A percentile compares a stretch with the other conserved stretches of the same genome.
Evolutionary conservation across 2,329 filamentous ascomycete species (phyloP).

Genomic region (Colletotrichum limetticola): DNA sequence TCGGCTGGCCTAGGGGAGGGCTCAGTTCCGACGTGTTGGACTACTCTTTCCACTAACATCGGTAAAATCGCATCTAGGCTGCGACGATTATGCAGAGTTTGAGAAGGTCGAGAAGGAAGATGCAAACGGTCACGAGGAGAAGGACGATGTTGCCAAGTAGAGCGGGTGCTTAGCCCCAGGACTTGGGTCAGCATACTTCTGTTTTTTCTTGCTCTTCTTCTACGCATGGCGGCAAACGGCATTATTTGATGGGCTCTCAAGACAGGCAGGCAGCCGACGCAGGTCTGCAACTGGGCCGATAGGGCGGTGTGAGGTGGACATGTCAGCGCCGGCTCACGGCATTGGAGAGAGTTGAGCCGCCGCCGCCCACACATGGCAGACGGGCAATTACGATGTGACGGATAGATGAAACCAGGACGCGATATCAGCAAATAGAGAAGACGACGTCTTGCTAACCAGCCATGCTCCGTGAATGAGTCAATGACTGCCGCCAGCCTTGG

Average conservation of each 20-base stretch:
- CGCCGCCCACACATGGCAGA: neutral
- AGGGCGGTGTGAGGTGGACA: slow-evolving; percentile 28
- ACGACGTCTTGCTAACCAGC: slow-evolving; percentile 2
- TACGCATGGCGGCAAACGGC: slow-evolving; percentile 26
- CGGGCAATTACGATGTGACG: slow-evolving; percentile 16
- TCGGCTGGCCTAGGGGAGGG: neutral
- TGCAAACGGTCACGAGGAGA: neutral
- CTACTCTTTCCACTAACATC: neutral
- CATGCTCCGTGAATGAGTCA: neutral
- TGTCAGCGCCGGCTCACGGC: slow-evolving; percentile 11
- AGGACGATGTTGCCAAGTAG: slow-evolving; percentile 12
- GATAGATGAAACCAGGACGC: slow-evolving; percentile 25
- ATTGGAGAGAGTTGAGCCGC: slow-evolving; percentile 9
- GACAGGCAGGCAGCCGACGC: slow-evolving; percentile 18
- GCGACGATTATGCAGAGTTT: slow-evolving; percentile 28
- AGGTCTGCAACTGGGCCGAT: slow-evolving; percentile 22
- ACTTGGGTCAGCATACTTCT: neutral
- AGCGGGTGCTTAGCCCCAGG: neutral
- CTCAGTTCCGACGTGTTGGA: no score
- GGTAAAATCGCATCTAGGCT: slow-evolving; percentile 10
- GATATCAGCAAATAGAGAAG: slow-evolving; percentile 18
- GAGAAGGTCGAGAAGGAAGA: slow-evolving; percentile 19
- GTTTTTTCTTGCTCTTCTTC: neutral
- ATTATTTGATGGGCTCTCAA: slow-evolving; percentile 23
- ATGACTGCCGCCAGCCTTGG: slow-evolving; percentile 18